A percentile compares a stretch with the other conserved stretches of the same genome.
phyloP scores from a whole-genome alignment of 2,329 filamentous ascomycete species.

The Xylariaceae sp. region DNA sequence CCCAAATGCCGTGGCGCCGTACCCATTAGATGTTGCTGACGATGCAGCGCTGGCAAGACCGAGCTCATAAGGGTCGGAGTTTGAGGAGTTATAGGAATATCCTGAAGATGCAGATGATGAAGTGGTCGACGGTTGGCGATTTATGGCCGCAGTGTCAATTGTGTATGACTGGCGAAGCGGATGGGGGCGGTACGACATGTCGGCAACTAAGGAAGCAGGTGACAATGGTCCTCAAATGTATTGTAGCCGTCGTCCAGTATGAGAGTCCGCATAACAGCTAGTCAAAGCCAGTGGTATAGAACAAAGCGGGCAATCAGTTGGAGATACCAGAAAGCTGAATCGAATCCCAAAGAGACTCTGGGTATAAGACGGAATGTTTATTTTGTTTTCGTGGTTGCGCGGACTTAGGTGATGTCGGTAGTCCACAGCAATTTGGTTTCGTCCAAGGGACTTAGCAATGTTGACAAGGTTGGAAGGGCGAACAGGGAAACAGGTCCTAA shows the following conservation, averaged over 20 bases:
- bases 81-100: conserved; percentile 49
- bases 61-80: conserved; percentile 48
- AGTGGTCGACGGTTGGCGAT: conserved; percentile 64
- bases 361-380: neutral
- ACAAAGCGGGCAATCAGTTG: neutral
- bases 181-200: conserved; percentile 55
- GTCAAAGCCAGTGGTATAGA: conserved; percentile 17
- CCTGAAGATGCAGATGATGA: conserved; percentile 68
- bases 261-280: conserved; percentile 29
- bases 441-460: neutral
- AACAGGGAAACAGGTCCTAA: conserved; percentile 6
- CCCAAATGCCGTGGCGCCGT: conserved; percentile 37
- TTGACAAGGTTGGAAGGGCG: conserved; percentile 1
- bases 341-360: no score
- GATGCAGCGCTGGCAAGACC: conserved; percentile 67
- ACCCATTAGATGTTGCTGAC: conserved; percentile 64
- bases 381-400: neutral
- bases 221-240: conserved; percentile 22
- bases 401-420: neutral
- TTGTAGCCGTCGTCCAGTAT: conserved; percentile 16
- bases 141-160: conserved; percentile 39
- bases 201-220: conserved; percentile 20
- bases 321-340: neutral
- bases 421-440: neutral
- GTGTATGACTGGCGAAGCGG: conserved; percentile 51